Evolutionary conservation across 345 rosid species (phyloP), one percentile per base, ranked within the genome.

Genomic region (Hevea brasiliensis): DNA sequence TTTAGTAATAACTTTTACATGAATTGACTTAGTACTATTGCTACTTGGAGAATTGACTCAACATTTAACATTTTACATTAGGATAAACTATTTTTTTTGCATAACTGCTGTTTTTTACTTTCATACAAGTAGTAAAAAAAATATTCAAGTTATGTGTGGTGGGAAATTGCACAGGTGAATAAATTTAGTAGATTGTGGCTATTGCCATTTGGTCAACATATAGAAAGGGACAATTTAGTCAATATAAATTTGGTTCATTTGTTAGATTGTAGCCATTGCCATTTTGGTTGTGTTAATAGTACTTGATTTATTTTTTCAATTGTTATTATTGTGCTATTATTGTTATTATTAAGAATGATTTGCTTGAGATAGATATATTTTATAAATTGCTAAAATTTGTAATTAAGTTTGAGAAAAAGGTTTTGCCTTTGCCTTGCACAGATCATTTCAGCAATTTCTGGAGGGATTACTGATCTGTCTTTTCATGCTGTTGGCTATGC

Each of bases 391-490:
- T 58, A 18, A n/a, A 51, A 42, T 56, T 40, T 59, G 42, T 53
- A 63, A 65, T 26, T 41, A 21, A 63, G 66, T 47, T 74, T 59
- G 32, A 32, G 18, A 62, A 63, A 9, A 55, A 58, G 24, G 59
- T 37, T 68, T 72, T 72, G 20, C 21, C 41, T 58, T 72, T 69
- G 7, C 45, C 73, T 53, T 61, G 24, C 77, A 73, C 92, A 94
- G 98, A 90, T 94, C 6, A 79, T 95, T 74, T 95, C 99, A 58
- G 99, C 99, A 54, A 84, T 95, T 69, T 95, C 96, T 61, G 99
- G 99, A 67, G 99, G 99, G 76, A 82, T 95, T 54, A 95, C 98
- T 0, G 99, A 95, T 87, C 88, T 92, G 64, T 88, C 94, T 65
- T 95, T 95, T 77, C 81, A 92, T 76, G 92, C 96, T 42, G 71